phyloP scores from a whole-genome alignment of 495 filamentous ascomycete genomes.

The Xylaria venustula region DNA sequence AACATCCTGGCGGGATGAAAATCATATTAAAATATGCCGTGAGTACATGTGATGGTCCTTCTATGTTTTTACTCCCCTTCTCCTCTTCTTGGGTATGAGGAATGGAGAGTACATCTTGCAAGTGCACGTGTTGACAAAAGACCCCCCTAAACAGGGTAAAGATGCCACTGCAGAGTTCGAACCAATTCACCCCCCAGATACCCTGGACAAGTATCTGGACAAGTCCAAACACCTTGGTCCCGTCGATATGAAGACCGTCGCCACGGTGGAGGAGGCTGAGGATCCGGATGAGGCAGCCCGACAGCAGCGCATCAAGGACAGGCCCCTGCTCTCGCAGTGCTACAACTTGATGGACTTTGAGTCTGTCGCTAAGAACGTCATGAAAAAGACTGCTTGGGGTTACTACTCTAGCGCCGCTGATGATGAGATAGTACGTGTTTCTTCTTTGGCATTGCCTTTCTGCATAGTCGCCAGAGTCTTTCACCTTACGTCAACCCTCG shows the following conservation, averaged over 20 bases:
- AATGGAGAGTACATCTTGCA: neutral
- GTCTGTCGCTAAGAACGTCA: constrained; percentile 77
- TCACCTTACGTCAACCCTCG: too few relatives aligned
- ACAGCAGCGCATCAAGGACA: constrained; percentile 68
- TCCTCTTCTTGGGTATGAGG: too few relatives aligned
- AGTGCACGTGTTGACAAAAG: neutral
- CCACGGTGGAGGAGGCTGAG: constrained; percentile 63
- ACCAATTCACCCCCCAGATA: constrained; percentile 76
- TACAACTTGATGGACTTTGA: constrained; percentile 97
- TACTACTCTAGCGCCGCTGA: constrained; percentile 96
- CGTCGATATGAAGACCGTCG: constrained; percentile 86
- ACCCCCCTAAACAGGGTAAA: constrained; percentile 50
- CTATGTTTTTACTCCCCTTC: too few relatives aligned
- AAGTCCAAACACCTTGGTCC: constrained; percentile 84
- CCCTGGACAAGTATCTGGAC: constrained; percentile 78
- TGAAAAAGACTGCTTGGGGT: constrained; percentile 95
- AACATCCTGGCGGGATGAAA: constrained; percentile 74
- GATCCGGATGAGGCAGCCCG: constrained; percentile 78
- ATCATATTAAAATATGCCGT: constrained; percentile 80
- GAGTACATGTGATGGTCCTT: too few relatives aligned
- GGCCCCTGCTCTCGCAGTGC: constrained; percentile 84
- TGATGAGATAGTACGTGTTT: constrained; percentile 83
- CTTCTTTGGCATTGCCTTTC: neutral
- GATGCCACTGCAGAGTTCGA: constrained; percentile 85
- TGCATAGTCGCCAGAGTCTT: too few relatives aligned